phyloP scores from a whole-genome alignment of 2,329 filamentous ascomycete genomes.

The Sporothrix luriei region DNA sequence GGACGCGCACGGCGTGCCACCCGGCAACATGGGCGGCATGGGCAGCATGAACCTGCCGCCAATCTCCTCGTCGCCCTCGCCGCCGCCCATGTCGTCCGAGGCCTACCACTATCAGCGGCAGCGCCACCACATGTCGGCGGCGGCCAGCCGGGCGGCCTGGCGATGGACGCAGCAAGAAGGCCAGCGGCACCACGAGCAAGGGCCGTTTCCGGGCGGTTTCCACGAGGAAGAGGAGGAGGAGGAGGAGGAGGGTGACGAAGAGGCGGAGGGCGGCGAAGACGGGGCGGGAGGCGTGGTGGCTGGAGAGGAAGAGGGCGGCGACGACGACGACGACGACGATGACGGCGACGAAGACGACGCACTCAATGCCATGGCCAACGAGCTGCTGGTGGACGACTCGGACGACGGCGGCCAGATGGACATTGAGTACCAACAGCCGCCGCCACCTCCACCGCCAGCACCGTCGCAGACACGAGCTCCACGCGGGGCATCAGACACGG shows the following conservation, averaged over 20 bases:
- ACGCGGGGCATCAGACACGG: neutral
- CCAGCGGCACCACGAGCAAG: constrained; percentile 31
- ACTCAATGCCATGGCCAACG: constrained; percentile 7
- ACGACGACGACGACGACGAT: constrained; percentile 28
- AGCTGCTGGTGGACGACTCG: constrained; percentile 22
- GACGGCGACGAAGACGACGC: neutral
- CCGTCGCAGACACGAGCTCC: constrained; percentile 2
- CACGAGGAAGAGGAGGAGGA: constrained; percentile 36
- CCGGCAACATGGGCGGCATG: constrained; percentile 34
- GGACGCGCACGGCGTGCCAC: neutral
- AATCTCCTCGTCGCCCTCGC: constrained; percentile 28
- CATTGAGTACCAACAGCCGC: constrained; percentile 30
- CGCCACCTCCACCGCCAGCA: constrained; percentile 9
- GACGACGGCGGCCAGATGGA: constrained; percentile 33
- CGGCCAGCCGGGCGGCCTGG: constrained; percentile 25
- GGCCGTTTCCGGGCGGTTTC: constrained; percentile 29
- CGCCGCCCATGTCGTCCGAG: constrained; percentile 16
- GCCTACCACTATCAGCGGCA: constrained; percentile 27
- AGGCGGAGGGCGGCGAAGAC: neutral
- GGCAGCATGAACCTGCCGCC: constrained; percentile 23
- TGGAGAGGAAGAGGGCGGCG: constrained; percentile 20
- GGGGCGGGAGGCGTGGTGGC: neutral
- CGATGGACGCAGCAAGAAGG: constrained; percentile 30
- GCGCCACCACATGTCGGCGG: constrained; percentile 29
- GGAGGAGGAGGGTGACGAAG: neutral